A percentile compares a stretch with the other conserved stretches of the same genome.
phyloP scores from a whole-genome alignment of 257 asterid genomes.

The Solanum neorickii region DNA sequence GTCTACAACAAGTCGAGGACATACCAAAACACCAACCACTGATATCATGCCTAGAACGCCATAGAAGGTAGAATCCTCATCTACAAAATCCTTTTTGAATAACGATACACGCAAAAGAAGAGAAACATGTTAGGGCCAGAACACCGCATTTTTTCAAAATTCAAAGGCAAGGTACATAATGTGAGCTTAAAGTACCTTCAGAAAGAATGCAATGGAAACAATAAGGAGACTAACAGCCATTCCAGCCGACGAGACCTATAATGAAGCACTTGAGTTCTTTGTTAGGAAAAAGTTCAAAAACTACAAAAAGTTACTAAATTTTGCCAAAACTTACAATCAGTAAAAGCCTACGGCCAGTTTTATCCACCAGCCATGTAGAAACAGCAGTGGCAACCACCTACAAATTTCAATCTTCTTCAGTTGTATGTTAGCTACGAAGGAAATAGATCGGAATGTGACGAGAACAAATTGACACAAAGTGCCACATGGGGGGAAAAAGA shows the following conservation, averaged over 20 bases:
- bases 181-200: conserved; percentile 42
- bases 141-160: background rate
- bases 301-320: background rate
- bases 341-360: conserved; percentile 82
- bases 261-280: background rate
- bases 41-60: conserved; percentile 52
- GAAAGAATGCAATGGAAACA: conserved; percentile 56
- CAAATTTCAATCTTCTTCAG: conserved; percentile 1
- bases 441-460: background rate
- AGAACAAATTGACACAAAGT: background rate
- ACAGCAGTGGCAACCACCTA: conserved; percentile 88
- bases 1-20: background rate
- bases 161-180: background rate
- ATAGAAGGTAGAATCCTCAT: conserved; percentile 35
- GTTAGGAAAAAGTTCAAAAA: background rate
- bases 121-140: background rate
- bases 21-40: conserved; percentile 51
- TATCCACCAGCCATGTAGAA: conserved; percentile 82
- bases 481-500: background rate
- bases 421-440: background rate
- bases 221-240: conserved; percentile 76
- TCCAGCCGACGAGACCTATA: conserved; percentile 75
- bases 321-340: conserved; percentile 44
- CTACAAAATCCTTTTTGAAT: conserved; percentile 33
- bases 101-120: background rate